These are phyloP conservation scores for Quercus bicolor DNA, from an alignment of 306 rosid genomes.

Conservation along the genomic window DNA sequence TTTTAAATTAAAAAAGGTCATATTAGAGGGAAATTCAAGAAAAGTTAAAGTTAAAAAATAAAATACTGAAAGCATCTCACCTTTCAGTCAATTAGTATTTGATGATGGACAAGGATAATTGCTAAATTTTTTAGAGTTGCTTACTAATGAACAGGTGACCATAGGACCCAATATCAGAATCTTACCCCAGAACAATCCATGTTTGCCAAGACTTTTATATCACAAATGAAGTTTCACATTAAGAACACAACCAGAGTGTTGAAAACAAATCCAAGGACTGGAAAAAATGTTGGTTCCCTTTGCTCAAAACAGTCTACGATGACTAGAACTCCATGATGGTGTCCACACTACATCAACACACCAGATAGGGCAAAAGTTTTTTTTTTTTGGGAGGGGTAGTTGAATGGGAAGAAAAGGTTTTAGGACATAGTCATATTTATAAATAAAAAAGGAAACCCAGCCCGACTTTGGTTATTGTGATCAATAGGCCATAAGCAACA, in stretches of 20 bases:
- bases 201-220: neutral
- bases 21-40: neutral
- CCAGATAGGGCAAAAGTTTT: no score
- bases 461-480: neutral
- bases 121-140: neutral
- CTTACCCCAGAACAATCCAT: neutral
- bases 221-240: neutral
- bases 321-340: neutral
- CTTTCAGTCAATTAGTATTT: neutral
- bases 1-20: neutral
- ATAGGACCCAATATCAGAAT: no score
- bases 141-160: neutral
- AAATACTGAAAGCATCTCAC: neutral
- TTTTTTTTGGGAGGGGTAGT: no score
- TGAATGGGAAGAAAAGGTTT: neutral
- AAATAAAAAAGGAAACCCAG: neutral
- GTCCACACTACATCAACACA: neutral
- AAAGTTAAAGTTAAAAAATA: neutral
- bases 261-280: neutral
- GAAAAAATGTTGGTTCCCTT: neutral
- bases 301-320: neutral
- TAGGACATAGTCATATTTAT: neutral
- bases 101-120: neutral
- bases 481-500: neutral
- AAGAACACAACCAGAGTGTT: neutral